Evolutionary conservation across 2,329 filamentous ascomycete genomes (phyloP), one percentile per base, ranked within the genome.

Genomic region (Fusarium irregulare): DNA sequence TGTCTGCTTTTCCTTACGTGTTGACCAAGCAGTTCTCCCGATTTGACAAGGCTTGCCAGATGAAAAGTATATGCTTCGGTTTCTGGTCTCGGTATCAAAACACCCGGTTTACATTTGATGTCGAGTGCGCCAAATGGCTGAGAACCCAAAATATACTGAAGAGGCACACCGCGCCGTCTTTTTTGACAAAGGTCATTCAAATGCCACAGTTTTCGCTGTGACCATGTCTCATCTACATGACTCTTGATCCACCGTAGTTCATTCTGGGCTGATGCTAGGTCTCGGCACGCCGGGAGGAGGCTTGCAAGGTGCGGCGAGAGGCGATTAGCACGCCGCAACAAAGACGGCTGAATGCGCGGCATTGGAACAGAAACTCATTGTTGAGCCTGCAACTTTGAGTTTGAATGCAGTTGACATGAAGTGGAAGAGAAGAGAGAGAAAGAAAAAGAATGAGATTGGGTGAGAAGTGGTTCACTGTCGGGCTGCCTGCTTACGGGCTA

Each of bases 121-220:
- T 97, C 91, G 18, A 98, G 81, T 7, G 88, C 82, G 1, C 94
- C 95, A 80, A 99, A 98, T 3, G 92, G 96, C 78, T 98, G 94
- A 7, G 90, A 90, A 6, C 94, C 94, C 2, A 99, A 83, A 23
- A 98, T 86, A 77, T 98, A 98, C 78, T 98, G 96, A 34, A 99
- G 81, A 3, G 96, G 96, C 61, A 90, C 87, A 2, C 93, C 93
- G 11, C 78, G 79, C 11, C 85, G 83, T 34, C 89, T 82, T 50
- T 82, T 78, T 6, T 78, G 78, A 66, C 86, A 88, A 9, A 90
- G 78, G 2, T 75, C 66, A 10, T 78, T 68, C 4, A 87, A 64
- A 18, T 58, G 73, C 63, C 56, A 51, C 49, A 57, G n/a, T 59
- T 60, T 57, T 30, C 62, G 30, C 50, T 57, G 46, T 44, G 51